Conservation (phyloP, 1,139 yeast species). For the Geotrichum phurueaensis region DNA sequence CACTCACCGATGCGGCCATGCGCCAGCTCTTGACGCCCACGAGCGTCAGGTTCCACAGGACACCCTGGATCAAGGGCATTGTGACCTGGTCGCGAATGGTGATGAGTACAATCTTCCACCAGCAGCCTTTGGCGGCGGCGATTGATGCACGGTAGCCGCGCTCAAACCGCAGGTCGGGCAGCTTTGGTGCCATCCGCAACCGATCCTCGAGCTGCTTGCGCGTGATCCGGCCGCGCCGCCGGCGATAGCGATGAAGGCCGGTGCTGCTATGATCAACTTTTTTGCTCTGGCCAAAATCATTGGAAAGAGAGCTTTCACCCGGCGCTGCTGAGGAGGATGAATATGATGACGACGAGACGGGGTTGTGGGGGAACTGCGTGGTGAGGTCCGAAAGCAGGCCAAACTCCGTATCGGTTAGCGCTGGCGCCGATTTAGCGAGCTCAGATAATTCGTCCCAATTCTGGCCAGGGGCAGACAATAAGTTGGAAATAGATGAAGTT, state of each 20-base stretch:
- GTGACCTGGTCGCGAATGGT: slow-evolving; percentile 37
- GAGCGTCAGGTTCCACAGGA: slow-evolving; percentile 42
- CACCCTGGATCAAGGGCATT: slow-evolving; percentile 46
- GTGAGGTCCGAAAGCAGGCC: neutral
- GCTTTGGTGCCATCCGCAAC: neutral
- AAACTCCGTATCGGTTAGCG: neutral
- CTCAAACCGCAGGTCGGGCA: slow-evolving; percentile 36
- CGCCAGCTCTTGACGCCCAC: slow-evolving; percentile 42
- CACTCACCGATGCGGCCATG: slow-evolving; percentile 21
- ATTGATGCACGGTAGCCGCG: slow-evolving; percentile 30
- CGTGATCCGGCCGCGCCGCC: neutral
- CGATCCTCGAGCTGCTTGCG: neutral
- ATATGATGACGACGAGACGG: neutral
- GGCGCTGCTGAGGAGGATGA: neutral
- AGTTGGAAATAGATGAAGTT: neutral
- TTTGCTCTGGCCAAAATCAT: neutral
- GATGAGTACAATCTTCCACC: slow-evolving; percentile 26
- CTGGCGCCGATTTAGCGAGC: neutral
- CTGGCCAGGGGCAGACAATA: neutral
- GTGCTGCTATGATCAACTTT: neutral
- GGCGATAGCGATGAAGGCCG: neutral
- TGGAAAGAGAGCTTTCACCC: neutral
- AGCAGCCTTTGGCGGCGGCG: slow-evolving; percentile 28
- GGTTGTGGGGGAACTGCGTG: neutral
- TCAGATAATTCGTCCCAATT: neutral